A percentile compares a stretch with the other conserved stretches of the same genome.
phyloP scores from a whole-genome alignment of 192 early-diverging fungal species.

The Coemansia sp. region DNA sequence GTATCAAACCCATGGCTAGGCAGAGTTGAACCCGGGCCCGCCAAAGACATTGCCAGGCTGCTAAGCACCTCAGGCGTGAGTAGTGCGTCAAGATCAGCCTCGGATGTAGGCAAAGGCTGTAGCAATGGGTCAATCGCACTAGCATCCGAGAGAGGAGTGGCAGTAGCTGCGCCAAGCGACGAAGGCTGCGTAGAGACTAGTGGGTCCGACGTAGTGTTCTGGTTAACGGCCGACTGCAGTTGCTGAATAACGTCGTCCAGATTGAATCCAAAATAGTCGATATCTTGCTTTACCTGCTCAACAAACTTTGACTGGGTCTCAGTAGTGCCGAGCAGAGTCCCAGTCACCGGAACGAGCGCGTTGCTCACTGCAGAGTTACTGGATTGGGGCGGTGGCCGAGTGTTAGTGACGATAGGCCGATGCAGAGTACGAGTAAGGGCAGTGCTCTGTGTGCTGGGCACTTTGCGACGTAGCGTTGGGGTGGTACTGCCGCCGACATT shows the following conservation, averaged over 20 bases:
- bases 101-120: not conserved
- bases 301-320: constrained; percentile 31
- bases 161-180: not conserved
- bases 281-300: constrained; percentile 35
- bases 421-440: constrained; percentile 31
- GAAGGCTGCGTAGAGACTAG: constrained; percentile 5
- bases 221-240: constrained; percentile 6
- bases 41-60: constrained; percentile 6
- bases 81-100: constrained; percentile 9
- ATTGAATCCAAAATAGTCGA: constrained; percentile 23
- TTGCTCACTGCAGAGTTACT: not conserved
- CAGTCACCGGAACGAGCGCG: constrained; percentile 16
- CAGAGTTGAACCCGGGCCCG: not conserved
- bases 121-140: not conserved
- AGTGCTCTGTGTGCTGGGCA: constrained; percentile 17
- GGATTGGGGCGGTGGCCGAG: not conserved
- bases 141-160: not conserved
- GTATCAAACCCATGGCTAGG: not conserved
- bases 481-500: not conserved
- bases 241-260: constrained; percentile 32
- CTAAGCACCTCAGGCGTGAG: constrained; percentile 9
- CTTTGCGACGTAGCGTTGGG: constrained; percentile 25
- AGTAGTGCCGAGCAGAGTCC: constrained; percentile 7
- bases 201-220: not conserved
- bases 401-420: constrained; percentile 7